Conservation (phyloP, 2,329 filamentous ascomycete genomes). For the Nigrospora oryzae region DNA sequence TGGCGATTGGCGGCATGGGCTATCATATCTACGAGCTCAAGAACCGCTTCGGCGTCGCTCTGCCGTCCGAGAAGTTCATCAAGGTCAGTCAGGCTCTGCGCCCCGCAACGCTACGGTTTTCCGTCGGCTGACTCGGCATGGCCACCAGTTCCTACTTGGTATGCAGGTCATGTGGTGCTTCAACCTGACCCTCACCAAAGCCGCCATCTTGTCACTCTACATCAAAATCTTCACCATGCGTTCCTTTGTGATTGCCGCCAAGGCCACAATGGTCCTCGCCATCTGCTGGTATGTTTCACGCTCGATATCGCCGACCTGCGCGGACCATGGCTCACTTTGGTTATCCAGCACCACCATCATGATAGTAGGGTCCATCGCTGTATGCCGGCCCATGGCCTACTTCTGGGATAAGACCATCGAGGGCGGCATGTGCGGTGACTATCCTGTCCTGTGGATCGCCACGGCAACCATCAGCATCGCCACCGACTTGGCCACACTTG, state of each 20-base stretch:
- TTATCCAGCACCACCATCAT: neutral
- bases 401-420: neutral
- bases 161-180: conserved; percentile 1
- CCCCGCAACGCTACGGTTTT: neutral
- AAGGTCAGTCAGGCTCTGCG: neutral
- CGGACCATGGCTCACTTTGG: neutral
- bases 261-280: neutral
- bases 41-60: neutral
- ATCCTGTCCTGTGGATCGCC: conserved; percentile 1
- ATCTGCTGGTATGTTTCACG: neutral
- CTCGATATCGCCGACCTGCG: neutral
- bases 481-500: conserved; percentile 5
- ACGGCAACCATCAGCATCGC: conserved; percentile 1
- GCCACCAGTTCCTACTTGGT: neutral
- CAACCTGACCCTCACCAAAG: neutral
- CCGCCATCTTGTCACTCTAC: conserved; percentile 1
- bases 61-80: neutral
- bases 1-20: neutral
- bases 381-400: neutral
- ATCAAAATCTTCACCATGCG: conserved; percentile 2
- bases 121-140: neutral
- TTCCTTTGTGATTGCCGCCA: neutral
- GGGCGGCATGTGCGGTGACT: conserved; percentile 3
- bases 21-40: neutral
- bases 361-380: neutral